Base-by-base conservation (phyloP, 805 yeast genomes). In the Yamadazyma ubonensis region DNA sequence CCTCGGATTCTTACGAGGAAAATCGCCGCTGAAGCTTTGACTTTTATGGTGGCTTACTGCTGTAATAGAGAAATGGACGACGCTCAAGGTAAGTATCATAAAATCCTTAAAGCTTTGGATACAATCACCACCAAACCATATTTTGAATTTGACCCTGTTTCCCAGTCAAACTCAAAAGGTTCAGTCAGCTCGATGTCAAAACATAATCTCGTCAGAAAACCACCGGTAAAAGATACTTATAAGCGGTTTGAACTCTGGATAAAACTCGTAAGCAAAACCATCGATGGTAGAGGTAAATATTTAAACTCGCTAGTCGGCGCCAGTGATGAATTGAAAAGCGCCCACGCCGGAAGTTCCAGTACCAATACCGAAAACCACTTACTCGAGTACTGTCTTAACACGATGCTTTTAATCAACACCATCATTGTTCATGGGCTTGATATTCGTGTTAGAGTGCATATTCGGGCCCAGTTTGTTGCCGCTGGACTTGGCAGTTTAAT, bases 281-380 rank as follows among this genome's bases (percentile, higher is more conserved):
- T 88, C 31, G 87, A 81, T 41, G 96, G 96, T 2, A 75, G 90
- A 50, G 98, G 98, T 6, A 83, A 80, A 52, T 67, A 66, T 46
- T 73, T 86, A 75, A 96, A 96, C 8, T 86, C 96, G 0, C 61
- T 83, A 52, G 98, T 91, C 6, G 97, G 97, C 2, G 96, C 96
- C 0, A 82, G 87, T 43, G 93, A 83, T 7, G 97, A 91, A 49
- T 73, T 79, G 39, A 81, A 79, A 43, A 59, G 73, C 9, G 61
- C 62, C 5, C 58, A 57, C 43, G 52, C 61, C 5, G 65, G 66
- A 2, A 77, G 79, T 0, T 71, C 72, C 36, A n/a, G n/a, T n/a
- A 73, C 79, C 18, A 46, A 43, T 29, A 18, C 35, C 12, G 91
- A 86, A 53, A 73, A 72, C 39, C 77, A 80, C 41, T 63, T 87